Evolutionary conservation across 2,329 filamentous ascomycete genomes (phyloP), one percentile per base, ranked within the genome.

Genomic region (Sporothrix brasiliensis): DNA sequence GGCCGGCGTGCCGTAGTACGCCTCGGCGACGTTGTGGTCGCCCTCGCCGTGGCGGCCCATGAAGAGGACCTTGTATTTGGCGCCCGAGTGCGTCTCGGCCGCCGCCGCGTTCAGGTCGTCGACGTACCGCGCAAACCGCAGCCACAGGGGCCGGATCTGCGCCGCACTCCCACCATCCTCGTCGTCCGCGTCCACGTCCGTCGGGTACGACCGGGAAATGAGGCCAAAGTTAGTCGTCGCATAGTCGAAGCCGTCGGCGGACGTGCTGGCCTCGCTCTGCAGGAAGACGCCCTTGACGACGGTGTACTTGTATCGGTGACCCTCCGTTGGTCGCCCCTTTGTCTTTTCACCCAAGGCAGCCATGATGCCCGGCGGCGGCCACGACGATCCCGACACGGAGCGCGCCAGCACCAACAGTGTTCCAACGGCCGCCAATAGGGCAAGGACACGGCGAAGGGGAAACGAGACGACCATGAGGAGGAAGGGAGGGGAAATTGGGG

Each of bases 41-140:
- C 90, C 90, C 78, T 92, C 85, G 27, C 90, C 91, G 76, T 92
- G 91, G 52, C 91, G 87, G 3, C 87, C 89, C 77, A 91, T 82
- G 78, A 89, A 89, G 41, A 92, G 77, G 11, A 93, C 82, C 75
- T 90, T 89, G 81, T 91, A 92, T 27, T n/a, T 9, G 24, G 56
- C 49, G 24, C 47, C 47, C 10, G 24, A 47, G 19, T n/a, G 41
- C 0, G 21, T 19, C 19, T 49, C 54, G 11, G 19, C 27, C 4
- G 47, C 68, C 11, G 30, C 44, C 30, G 41, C 47, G 49, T 69
- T 69, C 68, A 69, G 47, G 19, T 30, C 14, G n/a, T 53, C 47
- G 47, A 69, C 68, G 34, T 69, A 63, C 6, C 39, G 27, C 7
- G 54, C 68, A 10, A 69, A 69, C 11, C 68, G 68, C 56, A 54